Conservation (phyloP, 495 filamentous ascomycete genomes). For the Aspergillus asperescens region DNA sequence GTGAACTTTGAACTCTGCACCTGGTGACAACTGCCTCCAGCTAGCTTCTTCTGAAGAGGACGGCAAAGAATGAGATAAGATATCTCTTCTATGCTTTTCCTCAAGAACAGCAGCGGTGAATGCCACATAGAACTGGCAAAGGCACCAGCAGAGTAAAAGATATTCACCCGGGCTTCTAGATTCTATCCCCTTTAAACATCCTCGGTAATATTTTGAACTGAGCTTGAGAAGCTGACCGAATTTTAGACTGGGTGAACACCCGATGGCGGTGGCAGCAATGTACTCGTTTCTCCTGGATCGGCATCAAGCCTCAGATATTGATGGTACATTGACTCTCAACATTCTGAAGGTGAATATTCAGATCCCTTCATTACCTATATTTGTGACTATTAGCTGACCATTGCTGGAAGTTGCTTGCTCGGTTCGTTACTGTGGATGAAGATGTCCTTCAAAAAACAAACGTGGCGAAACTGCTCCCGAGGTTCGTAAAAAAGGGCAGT, state of each 20-base stretch:
- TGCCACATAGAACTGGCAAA: neutral
- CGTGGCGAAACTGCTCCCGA: conserved; percentile 56
- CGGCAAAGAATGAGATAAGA: conserved; percentile 22
- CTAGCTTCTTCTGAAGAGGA: conserved; percentile 20
- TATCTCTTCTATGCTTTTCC: neutral
- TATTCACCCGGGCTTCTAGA: neutral
- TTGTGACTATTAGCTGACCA: conserved; percentile 1
- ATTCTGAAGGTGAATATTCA: conserved; percentile 51
- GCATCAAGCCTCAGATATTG: conserved; percentile 59
- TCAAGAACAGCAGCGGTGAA: neutral
- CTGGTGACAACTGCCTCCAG: conserved; percentile 7
- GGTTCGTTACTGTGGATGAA: conserved; percentile 59
- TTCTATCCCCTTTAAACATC: neutral
- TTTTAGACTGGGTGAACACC: conserved; percentile 53
- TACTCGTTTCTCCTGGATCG: conserved; percentile 63
- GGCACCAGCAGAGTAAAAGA: conserved; percentile 3
- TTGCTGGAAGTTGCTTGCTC: conserved; percentile 50
- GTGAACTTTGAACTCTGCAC: conserved; percentile 12
- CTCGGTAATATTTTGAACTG: neutral
- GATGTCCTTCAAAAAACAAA: conserved; percentile 61
- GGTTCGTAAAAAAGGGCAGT: conserved; percentile 62
- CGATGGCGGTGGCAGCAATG: conserved; percentile 49
- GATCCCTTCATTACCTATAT: neutral
- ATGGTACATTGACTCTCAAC: conserved; percentile 55
- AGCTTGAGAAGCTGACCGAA: conserved; percentile 25